Base-by-base conservation (phyloP, 2,329 filamentous ascomycete species). In the Cladophialophora bantiana region DNA sequence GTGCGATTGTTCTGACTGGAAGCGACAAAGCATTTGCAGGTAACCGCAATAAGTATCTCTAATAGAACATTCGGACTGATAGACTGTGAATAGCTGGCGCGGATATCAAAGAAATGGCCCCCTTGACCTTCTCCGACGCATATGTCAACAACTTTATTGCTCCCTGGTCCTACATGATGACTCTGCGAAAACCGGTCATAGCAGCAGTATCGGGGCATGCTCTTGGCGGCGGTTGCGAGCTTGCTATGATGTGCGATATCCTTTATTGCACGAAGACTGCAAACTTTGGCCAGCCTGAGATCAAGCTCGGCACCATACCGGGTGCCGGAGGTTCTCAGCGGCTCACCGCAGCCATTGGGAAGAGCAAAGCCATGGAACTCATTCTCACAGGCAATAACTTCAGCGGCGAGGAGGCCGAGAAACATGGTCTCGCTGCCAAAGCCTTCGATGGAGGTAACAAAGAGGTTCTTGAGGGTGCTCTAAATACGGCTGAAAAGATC, bases 71-170 rank as follows among this genome's bases (percentile, higher is more conserved):
- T 20, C 56, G 15, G 15, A 48, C 57, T 62, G 18, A 65, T 20
- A 40, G 15, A 20, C 12, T 34, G n/a, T 42, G 42, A 52, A 35
- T 53, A 77, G 94, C 95, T 53, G 95, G 95, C 59, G 95, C 95
- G 68, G 95, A 99, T 80, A 99, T 99, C 83, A 98, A 98, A 81
- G 95, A 99, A 81, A 99, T 99, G 95, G 91, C 93, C 35, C 89
- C 93, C 68, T 88, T 97, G 45, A 94, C 90, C 63, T 99, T 99
- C 81, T 87, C 91, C 70, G 84, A 90, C 71, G 94, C 95, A 45
- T 98, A 97, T 83, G 91, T 88, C 56, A 88, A 84, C 72, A 92
- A 96, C 77, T 99, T 99, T 80, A 98, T 99, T 79, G 93, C 97
- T 78, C 89, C 89, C 9, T 99, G 95, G 95, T 97, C 93, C 5